Evolutionary conservation across 2,329 filamentous ascomycete species (phyloP), one percentile per base, ranked within the genome.

Genomic region (Alternaria sp.): DNA sequence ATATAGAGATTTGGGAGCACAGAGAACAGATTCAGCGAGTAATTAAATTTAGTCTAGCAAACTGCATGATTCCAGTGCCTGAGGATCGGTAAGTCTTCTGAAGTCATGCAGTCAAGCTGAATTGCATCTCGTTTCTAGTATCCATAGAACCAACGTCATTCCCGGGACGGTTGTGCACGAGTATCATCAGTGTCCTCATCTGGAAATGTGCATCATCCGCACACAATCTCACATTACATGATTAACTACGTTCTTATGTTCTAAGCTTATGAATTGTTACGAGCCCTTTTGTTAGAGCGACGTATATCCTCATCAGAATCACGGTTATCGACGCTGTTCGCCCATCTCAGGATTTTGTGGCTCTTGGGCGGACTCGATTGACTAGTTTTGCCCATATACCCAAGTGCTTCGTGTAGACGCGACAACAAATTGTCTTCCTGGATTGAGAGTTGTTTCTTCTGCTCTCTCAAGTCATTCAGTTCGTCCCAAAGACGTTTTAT

Each of bases 201-300:
- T 36, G 16, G 34, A 36, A 36, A 0, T 36, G 34, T 36, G 16
- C 14, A 36, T n/a, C 8, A n/a, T 36, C 4, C 14, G 34, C 14
- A 36, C 14, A n/a, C 14, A 5, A 36, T 36, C n/a, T n/a, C n/a
- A n/a, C n/a, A n/a, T n/a, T n/a, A n/a, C n/a, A n/a, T n/a, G n/a
- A n/a, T n/a, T n/a, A n/a, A n/a, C 8, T n/a, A 38, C 3, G 1
- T 38, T n/a, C 34, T 38, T n/a, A 38, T 38, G 0, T n/a, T 38
- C 34, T 38, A 5, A 54, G 20, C 14, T 18, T 43, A 43, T 18
- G 14, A 50, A 34, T 14, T 27, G 25, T 20, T 27, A 28, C 36
- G 45, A 43, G 36, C 54, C 20, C 18, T 56, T 56, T 56, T 56
- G 14, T 38, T 44, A 11, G 20, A 5, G 14, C 36, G 54, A 10